Percentiles rank a stretch among this genome's conserved stretches.
phyloP scores from a whole-genome alignment of 2,329 filamentous ascomycete species.

The Penicillium glabrum region DNA sequence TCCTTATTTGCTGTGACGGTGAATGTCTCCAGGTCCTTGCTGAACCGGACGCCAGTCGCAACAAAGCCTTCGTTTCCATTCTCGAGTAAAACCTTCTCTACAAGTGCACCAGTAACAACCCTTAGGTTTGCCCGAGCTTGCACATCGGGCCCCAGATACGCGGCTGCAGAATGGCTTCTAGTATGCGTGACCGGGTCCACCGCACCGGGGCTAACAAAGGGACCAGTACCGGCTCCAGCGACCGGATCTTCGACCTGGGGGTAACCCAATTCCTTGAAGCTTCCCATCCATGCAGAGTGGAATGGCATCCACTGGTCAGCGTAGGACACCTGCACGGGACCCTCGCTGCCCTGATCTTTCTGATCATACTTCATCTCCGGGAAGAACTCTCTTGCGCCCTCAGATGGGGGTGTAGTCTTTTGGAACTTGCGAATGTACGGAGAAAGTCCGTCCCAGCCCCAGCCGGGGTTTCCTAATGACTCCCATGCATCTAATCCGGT shows the following conservation, averaged over 20 bases:
- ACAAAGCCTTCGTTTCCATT: slow-evolving; percentile 18
- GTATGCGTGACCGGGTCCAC: slow-evolving; percentile 31
- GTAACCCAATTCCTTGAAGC: slow-evolving; percentile 16
- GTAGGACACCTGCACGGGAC: slow-evolving; percentile 11
- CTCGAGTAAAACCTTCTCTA: slow-evolving; percentile 47
- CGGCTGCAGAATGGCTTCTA: slow-evolving; percentile 43
- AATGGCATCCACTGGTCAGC: slow-evolving; percentile 18
- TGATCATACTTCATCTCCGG: slow-evolving; percentile 17
- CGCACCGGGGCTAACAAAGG: slow-evolving; percentile 38
- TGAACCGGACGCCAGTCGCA: slow-evolving; percentile 20
- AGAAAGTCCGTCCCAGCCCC: slow-evolving; percentile 47
- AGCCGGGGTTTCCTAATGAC: slow-evolving; percentile 47
- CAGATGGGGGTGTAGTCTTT: slow-evolving; percentile 29
- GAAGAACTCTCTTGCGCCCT: slow-evolving; percentile 12
- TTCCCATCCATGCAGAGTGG: slow-evolving; percentile 14
- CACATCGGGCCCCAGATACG: slow-evolving; percentile 40
- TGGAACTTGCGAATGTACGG: slow-evolving; percentile 52
- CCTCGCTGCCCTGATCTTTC: slow-evolving; percentile 6
- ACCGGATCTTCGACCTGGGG: slow-evolving; percentile 33
- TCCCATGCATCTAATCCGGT: slow-evolving; percentile 49
- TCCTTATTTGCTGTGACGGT: slow-evolving; percentile 40
- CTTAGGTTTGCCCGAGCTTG: slow-evolving; percentile 46
- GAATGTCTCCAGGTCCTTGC: slow-evolving; percentile 16
- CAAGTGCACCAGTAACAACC: slow-evolving; percentile 48
- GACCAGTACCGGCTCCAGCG: slow-evolving; percentile 38